Percentiles rank a stretch among this genome's conserved stretches.
phyloP scores from a whole-genome alignment of 441 rosid genomes.

The Erysimum pusillum region DNA sequence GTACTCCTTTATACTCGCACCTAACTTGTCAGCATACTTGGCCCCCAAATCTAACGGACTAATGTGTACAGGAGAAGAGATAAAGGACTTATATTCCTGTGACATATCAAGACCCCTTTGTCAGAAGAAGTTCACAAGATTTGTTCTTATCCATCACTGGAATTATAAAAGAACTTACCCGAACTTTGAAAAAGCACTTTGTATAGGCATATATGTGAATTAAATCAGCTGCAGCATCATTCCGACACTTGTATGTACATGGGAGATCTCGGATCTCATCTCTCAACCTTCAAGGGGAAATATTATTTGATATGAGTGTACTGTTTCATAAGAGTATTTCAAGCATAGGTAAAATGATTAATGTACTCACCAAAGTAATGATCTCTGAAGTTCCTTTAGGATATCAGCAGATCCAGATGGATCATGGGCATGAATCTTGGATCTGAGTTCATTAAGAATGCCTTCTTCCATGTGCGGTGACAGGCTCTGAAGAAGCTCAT shows the following conservation, averaged over 20 bases:
- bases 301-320: slow-evolving; percentile 20
- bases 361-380: slow-evolving; percentile 83
- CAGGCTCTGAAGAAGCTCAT: slow-evolving; percentile 88
- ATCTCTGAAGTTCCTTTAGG: slow-evolving; percentile 78
- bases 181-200: slow-evolving; percentile 81
- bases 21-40: slow-evolving; percentile 80
- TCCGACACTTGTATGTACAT: slow-evolving; percentile 92
- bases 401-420: slow-evolving; percentile 76
- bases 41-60: slow-evolving; percentile 98
- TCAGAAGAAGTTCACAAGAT: slow-evolving; percentile 32
- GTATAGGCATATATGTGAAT: slow-evolving; percentile 93
- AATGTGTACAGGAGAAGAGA: slow-evolving; percentile 89
- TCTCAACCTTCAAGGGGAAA: slow-evolving; percentile 78
- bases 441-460: slow-evolving; percentile 71
- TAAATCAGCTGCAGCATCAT: slow-evolving; percentile 99
- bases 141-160: slow-evolving; percentile 14
- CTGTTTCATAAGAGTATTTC: slow-evolving; percentile 21
- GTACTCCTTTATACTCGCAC: slow-evolving; percentile 75
- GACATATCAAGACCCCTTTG: slow-evolving; percentile 31
- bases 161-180: slow-evolving; percentile 57
- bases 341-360: slow-evolving; percentile 26
- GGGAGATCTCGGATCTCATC: slow-evolving; percentile 91
- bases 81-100: slow-evolving; percentile 83
- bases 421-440: slow-evolving; percentile 75
- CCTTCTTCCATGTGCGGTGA: slow-evolving; percentile 75